Percentiles rank a stretch among this genome's conserved stretches.
These are phyloP conservation scores for Starmera quercuum DNA, from an alignment of 805 yeast species.

Conservation along the genomic window DNA sequence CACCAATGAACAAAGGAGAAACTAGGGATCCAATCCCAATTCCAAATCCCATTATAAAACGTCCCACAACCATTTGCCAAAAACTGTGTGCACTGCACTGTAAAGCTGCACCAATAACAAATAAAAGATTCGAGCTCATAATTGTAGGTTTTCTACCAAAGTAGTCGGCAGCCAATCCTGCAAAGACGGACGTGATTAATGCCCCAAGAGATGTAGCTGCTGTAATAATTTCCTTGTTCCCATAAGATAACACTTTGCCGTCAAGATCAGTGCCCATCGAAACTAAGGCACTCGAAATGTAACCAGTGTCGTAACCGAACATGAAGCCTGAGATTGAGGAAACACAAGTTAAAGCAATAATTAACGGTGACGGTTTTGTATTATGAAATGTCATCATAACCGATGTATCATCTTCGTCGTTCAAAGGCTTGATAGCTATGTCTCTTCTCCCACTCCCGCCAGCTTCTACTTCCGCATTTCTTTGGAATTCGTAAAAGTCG, in stretches of 20 bases:
- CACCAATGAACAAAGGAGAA: constrained; percentile 90
- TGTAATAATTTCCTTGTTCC: constrained; percentile 85
- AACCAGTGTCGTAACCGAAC: constrained; percentile 98
- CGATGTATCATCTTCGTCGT: constrained; percentile 44
- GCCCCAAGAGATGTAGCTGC: constrained; percentile 96
- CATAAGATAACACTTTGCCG: constrained; percentile 49
- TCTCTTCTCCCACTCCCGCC: not conserved
- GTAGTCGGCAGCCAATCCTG: constrained; percentile 77
- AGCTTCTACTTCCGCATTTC: not conserved
- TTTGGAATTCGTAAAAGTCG: not conserved
- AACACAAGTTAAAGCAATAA: constrained; percentile 60
- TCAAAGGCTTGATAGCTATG: constrained; percentile 24
- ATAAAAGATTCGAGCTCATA: constrained; percentile 74
- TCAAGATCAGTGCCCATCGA: constrained; percentile 74
- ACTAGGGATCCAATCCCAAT: constrained; percentile 92
- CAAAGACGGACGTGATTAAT: constrained; percentile 63
- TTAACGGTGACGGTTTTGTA: constrained; percentile 52
- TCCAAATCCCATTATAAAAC: constrained; percentile 92
- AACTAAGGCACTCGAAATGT: constrained; percentile 88
- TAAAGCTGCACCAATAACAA: constrained; percentile 75
- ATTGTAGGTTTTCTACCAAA: constrained; percentile 82
- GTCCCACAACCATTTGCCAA: constrained; percentile 89
- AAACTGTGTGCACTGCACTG: constrained; percentile 77
- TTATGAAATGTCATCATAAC: constrained; percentile 39
- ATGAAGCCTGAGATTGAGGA: constrained; percentile 91